phyloP scores from a whole-genome alignment of 768 basidiomycete genomes.

The Chlorophyllum brunneum region DNA sequence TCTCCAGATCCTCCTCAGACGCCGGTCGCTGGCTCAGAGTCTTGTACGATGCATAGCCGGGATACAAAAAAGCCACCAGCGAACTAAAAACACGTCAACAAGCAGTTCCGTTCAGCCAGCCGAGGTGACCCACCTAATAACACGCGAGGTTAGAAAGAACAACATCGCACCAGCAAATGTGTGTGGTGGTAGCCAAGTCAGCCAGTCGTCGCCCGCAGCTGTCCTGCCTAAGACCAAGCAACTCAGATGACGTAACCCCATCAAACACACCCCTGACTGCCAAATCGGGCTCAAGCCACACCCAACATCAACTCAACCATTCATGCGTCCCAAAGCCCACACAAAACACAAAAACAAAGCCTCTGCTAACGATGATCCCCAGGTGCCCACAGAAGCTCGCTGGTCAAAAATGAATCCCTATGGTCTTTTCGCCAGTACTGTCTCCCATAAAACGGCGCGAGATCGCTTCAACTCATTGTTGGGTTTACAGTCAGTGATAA shows the following conservation, averaged over 20 bases:
- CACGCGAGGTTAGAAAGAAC: conserved; percentile 45
- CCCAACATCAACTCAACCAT: too few species aligned
- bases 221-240: too few species aligned
- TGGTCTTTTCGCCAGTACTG: background rate
- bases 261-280: too few species aligned
- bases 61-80: conserved; percentile 75
- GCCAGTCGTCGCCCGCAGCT: too few species aligned
- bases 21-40: conserved; percentile 84
- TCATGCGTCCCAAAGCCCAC: too few species aligned
- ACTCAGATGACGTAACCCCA: too few species aligned
- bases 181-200: background rate
- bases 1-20: conserved; percentile 78
- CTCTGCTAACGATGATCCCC: background rate
- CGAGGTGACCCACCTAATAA: conserved; percentile 36
- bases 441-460: background rate
- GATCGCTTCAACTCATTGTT: background rate
- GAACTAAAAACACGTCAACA: background rate
- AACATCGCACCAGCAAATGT: conserved; percentile 28
- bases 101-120: background rate
- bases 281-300: too few species aligned
- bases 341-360: background rate
- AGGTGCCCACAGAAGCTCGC: conserved; percentile 6
- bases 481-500: conserved; percentile 9
- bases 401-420: conserved; percentile 19
- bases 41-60: conserved; percentile 96